Conservation (phyloP, 1,284 basidiomycete species). For the Thecaphora thlaspeos region DNA sequence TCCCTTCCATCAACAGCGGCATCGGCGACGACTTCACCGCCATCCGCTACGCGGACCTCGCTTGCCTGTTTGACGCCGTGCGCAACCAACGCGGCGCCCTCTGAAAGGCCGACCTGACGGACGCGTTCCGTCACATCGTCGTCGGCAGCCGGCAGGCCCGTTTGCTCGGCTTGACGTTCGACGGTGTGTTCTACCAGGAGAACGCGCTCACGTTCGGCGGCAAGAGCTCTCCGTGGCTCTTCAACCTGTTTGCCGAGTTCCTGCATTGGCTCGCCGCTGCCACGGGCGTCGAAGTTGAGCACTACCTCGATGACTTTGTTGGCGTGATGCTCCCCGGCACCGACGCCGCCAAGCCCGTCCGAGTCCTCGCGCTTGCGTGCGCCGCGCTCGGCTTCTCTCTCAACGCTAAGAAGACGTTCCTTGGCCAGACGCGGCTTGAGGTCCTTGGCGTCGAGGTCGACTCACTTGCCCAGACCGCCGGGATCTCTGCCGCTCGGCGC, state of each 20-base stretch:
- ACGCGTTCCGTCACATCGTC: constrained; percentile 1
- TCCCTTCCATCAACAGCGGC: too few species aligned
- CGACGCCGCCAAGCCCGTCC: too few species aligned
- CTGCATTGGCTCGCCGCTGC: background rate
- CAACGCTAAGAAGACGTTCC: too few species aligned
- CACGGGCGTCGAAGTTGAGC: background rate
- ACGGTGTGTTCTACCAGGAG: background rate
- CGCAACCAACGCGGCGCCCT: background rate
- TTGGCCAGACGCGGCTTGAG: too few species aligned
- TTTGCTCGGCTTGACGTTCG: background rate
- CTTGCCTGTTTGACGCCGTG: too few species aligned
- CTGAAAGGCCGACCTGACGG: background rate
- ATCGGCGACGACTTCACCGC: too few species aligned
- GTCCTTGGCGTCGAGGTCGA: too few species aligned
- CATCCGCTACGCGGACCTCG: too few species aligned
- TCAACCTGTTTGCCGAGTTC: constrained; percentile 2
- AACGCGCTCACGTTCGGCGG: constrained; percentile 1
- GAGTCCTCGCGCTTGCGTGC: too few species aligned
- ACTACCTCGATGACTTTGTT: constrained; percentile 1
- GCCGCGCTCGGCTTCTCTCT: too few species aligned
- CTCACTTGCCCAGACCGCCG: too few species aligned
- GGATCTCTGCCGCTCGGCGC: too few species aligned
- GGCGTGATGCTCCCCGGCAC: background rate
- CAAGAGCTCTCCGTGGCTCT: background rate
- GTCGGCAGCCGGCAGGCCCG: background rate